phyloP scores from a whole-genome alignment of 2,329 filamentous ascomycete genomes.

The Fusarium coicis region DNA sequence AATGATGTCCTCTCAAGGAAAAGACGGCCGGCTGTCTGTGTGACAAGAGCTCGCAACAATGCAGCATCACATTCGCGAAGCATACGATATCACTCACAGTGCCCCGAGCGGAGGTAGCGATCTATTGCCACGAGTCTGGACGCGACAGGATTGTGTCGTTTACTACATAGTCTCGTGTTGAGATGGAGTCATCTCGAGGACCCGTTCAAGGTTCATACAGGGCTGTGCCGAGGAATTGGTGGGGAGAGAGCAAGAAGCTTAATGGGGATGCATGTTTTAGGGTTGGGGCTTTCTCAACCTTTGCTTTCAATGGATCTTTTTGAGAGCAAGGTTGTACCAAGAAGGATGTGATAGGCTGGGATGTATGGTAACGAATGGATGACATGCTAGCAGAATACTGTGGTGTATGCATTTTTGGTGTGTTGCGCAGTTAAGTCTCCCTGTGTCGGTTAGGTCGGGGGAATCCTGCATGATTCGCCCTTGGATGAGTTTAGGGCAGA shows the following conservation, averaged over 20 bases:
- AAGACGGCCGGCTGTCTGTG: slow-evolving; percentile 11
- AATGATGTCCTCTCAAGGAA: slow-evolving; percentile 13
- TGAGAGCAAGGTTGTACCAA: slow-evolving; percentile 18
- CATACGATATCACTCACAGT: slow-evolving; percentile 1
- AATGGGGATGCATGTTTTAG: slow-evolving; percentile 39
- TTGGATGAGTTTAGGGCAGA: background rate
- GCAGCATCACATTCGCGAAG: slow-evolving; percentile 10
- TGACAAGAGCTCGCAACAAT: slow-evolving; percentile 30
- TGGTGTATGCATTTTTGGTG: slow-evolving; percentile 5
- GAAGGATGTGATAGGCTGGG: slow-evolving; percentile 22
- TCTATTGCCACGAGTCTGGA: slow-evolving; percentile 32
- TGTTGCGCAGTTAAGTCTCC: slow-evolving; percentile 18
- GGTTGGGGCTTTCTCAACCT: slow-evolving; percentile 28
- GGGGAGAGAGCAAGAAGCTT: slow-evolving; percentile 34
- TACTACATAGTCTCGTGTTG: background rate
- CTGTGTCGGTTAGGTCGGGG: background rate
- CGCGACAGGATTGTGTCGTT: slow-evolving; percentile 29
- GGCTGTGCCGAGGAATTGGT: slow-evolving; percentile 9
- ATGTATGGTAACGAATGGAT: slow-evolving; percentile 20
- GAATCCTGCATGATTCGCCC: slow-evolving; percentile 21
- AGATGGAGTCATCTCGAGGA: slow-evolving; percentile 1
- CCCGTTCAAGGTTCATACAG: background rate
- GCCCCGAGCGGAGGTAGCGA: background rate
- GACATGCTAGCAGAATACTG: slow-evolving; percentile 10
- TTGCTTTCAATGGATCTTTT: slow-evolving; percentile 16